Percentiles rank a stretch among this genome's conserved stretches.
Conservation (phyloP, 1,139 yeast genomes). For the Saccharomyces hybrid region DNA sequence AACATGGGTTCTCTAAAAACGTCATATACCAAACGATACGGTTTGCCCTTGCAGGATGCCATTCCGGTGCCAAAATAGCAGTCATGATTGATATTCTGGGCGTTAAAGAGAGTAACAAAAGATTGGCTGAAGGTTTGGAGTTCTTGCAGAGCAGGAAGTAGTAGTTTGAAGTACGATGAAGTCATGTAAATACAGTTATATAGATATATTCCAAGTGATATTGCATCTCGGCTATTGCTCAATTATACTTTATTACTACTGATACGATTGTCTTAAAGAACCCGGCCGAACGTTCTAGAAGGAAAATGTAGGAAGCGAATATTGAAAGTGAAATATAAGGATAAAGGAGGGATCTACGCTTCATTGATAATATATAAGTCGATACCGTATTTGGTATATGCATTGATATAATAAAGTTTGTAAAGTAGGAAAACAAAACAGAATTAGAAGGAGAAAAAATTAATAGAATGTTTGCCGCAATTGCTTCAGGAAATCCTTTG, state of each 20-base stretch:
- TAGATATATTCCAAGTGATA: not conserved
- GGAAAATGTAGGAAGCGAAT: not conserved
- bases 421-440: not conserved
- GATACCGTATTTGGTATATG: not conserved
- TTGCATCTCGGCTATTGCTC: not conserved
- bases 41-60: slow-evolving; percentile 65
- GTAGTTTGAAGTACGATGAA: not conserved
- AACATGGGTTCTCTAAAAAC: slow-evolving; percentile 35
- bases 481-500: slow-evolving; percentile 34
- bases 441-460: not conserved
- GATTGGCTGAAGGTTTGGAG: slow-evolving; percentile 24
- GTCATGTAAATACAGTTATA: not conserved
- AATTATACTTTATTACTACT: not conserved
- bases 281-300: slow-evolving; percentile 2
- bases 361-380: not conserved
- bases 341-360: not conserved
- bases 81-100: slow-evolving; percentile 53
- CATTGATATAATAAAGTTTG: not conserved
- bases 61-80: slow-evolving; percentile 65
- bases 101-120: slow-evolving; percentile 33
- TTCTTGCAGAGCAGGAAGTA: not conserved
- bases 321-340: not conserved
- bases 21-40: slow-evolving; percentile 56
- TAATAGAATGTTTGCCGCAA: slow-evolving; percentile 31
- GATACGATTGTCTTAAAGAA: not conserved